Evolutionary conservation across 192 early-diverging fungal species (phyloP).

Genomic region (Umbelopsis vinacea): DNA sequence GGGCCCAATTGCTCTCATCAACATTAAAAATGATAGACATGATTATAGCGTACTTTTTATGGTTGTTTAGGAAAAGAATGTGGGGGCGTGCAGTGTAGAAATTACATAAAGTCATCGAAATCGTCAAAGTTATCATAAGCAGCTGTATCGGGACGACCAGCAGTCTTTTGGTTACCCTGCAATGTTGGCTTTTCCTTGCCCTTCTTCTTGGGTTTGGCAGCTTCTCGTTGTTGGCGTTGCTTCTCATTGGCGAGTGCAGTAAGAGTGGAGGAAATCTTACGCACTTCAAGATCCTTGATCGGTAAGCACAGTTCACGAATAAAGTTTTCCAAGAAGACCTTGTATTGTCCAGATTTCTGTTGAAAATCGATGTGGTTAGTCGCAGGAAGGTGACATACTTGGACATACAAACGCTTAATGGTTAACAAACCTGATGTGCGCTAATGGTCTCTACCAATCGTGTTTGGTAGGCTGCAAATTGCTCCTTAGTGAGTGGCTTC

Average conservation of each 20-base stretch:
- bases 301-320: slow-evolving; percentile 65
- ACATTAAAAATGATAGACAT: background rate
- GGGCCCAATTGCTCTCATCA: slow-evolving; percentile 14
- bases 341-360: slow-evolving; percentile 36
- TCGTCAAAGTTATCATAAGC: slow-evolving; percentile 35
- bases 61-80: background rate
- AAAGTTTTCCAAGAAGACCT: slow-evolving; percentile 68
- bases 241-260: slow-evolving; percentile 77
- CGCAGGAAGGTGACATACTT: background rate
- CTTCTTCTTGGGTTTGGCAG: slow-evolving; percentile 73
- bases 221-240: slow-evolving; percentile 65
- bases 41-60: slow-evolving; percentile 7
- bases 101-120: slow-evolving; percentile 48
- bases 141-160: slow-evolving; percentile 22
- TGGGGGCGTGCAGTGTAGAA: background rate
- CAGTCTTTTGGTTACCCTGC: slow-evolving; percentile 22
- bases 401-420: slow-evolving; percentile 1
- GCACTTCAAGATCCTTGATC: slow-evolving; percentile 66
- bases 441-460: slow-evolving; percentile 65
- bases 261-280: slow-evolving; percentile 64
- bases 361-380: background rate
- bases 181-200: slow-evolving; percentile 40
- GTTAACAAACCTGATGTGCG: slow-evolving; percentile 50
- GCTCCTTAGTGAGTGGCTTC: slow-evolving; percentile 68
- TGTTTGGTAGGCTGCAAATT: slow-evolving; percentile 67